These are phyloP conservation scores for Leccinum pellstonianum DNA, from an alignment of 768 basidiomycete genomes.

Conservation along the genomic window DNA sequence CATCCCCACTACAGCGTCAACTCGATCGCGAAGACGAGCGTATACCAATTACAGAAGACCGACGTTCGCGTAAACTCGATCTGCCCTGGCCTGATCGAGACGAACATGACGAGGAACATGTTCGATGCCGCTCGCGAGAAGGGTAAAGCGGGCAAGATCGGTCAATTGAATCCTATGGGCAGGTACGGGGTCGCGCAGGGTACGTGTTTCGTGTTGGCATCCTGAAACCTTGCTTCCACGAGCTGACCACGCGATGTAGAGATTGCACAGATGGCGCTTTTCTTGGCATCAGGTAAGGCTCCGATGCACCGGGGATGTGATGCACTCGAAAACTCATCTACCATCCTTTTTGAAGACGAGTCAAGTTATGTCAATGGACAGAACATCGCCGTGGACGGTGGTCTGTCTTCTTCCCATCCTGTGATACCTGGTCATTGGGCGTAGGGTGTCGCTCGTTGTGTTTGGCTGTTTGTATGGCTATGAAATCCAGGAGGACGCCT, in stretches of 20 bases:
- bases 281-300: slow-evolving; percentile 78
- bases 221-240: slow-evolving; percentile 15
- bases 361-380: slow-evolving; percentile 93
- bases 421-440: slow-evolving; percentile 73
- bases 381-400: slow-evolving; percentile 84
- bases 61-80: slow-evolving; percentile 88
- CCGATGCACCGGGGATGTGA: background rate
- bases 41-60: slow-evolving; percentile 75
- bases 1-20: slow-evolving; percentile 60
- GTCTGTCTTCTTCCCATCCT: slow-evolving; percentile 75
- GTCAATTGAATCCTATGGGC: slow-evolving; percentile 76
- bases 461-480: background rate
- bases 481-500: background rate
- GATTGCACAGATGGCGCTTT: slow-evolving; percentile 82
- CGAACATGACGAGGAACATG: slow-evolving; percentile 79
- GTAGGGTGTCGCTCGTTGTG: slow-evolving; percentile 31
- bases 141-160: slow-evolving; percentile 75
- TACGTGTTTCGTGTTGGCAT: slow-evolving; percentile 27
- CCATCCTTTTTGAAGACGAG: slow-evolving; percentile 52
- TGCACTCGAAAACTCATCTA: slow-evolving; percentile 8
- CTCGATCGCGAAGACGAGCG: slow-evolving; percentile 79
- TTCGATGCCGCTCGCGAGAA: slow-evolving; percentile 77
- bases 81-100: slow-evolving; percentile 92
- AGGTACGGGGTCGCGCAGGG: slow-evolving; percentile 83
- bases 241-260: slow-evolving; percentile 44